Conservation (phyloP, 2,329 filamentous ascomycete species). For the Phialophora tarda region DNA sequence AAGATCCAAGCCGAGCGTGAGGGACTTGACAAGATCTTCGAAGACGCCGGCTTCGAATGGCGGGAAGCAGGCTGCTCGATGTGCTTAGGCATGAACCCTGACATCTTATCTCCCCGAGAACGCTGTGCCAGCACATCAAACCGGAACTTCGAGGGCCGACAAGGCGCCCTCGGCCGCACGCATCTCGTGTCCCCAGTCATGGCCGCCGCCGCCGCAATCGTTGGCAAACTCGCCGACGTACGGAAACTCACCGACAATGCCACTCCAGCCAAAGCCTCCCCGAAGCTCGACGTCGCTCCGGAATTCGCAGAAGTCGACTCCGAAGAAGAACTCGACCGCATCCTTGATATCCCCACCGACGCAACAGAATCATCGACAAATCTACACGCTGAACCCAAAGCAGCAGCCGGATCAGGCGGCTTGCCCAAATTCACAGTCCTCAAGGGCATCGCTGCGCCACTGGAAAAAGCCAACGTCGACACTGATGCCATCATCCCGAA, state of each 20-base stretch:
- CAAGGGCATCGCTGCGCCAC: constrained; percentile 83
- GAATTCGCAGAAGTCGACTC: constrained; percentile 60
- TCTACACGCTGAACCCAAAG: constrained; percentile 53
- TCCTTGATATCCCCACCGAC: constrained; percentile 68
- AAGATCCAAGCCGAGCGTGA: constrained; percentile 91
- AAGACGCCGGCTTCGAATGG: constrained; percentile 94
- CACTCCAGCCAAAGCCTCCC: constrained; percentile 60
- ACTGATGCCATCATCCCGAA: constrained; percentile 99
- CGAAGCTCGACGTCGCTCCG: constrained; percentile 65
- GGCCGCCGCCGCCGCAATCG: constrained; percentile 88
- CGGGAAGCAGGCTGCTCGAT: constrained; percentile 98
- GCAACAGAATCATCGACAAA: constrained; percentile 66
- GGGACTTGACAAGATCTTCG: constrained; percentile 90
- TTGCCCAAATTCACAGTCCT: constrained; percentile 83
- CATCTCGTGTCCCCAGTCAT: constrained; percentile 97
- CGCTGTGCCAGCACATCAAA: constrained; percentile 95
- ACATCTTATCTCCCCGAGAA: constrained; percentile 90
- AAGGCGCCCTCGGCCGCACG: constrained; percentile 88
- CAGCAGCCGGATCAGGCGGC: constrained; percentile 62
- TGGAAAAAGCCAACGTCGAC: constrained; percentile 90
- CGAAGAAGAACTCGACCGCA: constrained; percentile 68
- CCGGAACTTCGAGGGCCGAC: constrained; percentile 95
- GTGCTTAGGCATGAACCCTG: constrained; percentile 99
- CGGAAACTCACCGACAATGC: constrained; percentile 70
- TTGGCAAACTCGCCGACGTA: constrained; percentile 89